phyloP scores from a whole-genome alignment of 1,139 yeast species.

The Hyphopichia wangnamkhiaoensis region DNA sequence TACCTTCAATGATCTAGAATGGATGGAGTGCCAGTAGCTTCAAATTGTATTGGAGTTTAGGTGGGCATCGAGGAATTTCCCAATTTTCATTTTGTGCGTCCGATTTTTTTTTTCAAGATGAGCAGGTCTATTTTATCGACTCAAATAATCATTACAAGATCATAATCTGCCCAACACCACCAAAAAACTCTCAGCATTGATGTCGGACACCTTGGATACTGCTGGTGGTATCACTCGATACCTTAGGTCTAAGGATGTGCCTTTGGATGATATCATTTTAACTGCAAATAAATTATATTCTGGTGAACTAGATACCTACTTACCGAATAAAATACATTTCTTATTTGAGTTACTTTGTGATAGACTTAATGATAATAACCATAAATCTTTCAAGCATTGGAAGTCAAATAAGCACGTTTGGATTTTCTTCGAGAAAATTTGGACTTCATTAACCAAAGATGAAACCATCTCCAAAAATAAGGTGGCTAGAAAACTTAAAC shows the following conservation, averaged over 20 bases:
- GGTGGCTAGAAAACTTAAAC: constrained; percentile 32
- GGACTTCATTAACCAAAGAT: constrained; percentile 29
- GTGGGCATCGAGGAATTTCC: too few relatives aligned
- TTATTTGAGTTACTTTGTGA: constrained; percentile 68
- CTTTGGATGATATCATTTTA: constrained; percentile 41
- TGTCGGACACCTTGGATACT: constrained; percentile 22
- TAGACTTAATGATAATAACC: constrained; percentile 53
- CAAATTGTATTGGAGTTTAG: too few relatives aligned
- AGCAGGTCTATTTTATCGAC: too few relatives aligned
- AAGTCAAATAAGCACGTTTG: constrained; percentile 45
- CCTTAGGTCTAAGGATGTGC: constrained; percentile 57
- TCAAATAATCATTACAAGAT: too few relatives aligned
- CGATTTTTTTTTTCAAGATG: too few relatives aligned
- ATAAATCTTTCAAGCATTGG: constrained; percentile 39
- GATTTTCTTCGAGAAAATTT: constrained; percentile 44
- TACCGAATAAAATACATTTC: constrained; percentile 65
- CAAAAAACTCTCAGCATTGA: too few relatives aligned
- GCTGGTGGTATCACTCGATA: constrained; percentile 67
- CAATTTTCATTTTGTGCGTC: too few relatives aligned
- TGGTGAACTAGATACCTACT: constrained; percentile 40
- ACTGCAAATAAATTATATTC: constrained; percentile 44
- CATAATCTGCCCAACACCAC: too few relatives aligned
- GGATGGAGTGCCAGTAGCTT: too few relatives aligned
- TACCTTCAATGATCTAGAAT: too few relatives aligned
- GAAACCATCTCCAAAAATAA: constrained; percentile 21